Evolutionary conservation across 441 rosid species (phyloP), one percentile per base, ranked within the genome.

Genomic region (Bocquillonia castaneifolia): DNA sequence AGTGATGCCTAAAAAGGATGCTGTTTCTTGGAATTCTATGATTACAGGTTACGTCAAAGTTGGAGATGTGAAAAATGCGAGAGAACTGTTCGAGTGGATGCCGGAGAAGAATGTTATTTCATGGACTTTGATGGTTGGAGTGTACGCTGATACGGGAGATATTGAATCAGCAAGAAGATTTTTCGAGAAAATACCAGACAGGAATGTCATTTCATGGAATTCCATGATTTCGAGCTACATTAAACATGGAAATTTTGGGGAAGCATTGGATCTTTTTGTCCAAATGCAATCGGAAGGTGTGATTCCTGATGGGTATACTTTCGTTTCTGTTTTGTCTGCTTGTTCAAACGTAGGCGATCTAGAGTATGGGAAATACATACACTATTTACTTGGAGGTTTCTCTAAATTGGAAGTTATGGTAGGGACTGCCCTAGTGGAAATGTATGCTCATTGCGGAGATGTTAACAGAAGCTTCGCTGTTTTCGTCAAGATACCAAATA

Each of bases 11-110:
- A 80, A 79, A 67, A 86, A 92, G 59, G 86, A 81, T 48, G 78
- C 80, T 25, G 88, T 92, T 15, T 89, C 94, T 3, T 89, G 97
- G 92, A 85, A 88, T 18, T 64, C 72, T 10, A 71, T 79, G 66
- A 73, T 79, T 48, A 74, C 76, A 28, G 80, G 76, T 10, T 76
- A 64, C 29, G 59, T 65, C 20, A 36, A 63, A 58, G 55, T 31
- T 28, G 61, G 66, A 29, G 63, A 67, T 31, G 39, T 70, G 18
- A 70, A 71, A n/a, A 75, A 44, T 50, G 77, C 81, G 0, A 75
- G 72, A 34, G 67, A 54, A 40, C 32, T 78, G 62, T 75, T 78
- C 39, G 68, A 63, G 47, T 7, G 29, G 31, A 79, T 73, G 77
- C 75, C 77, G 1, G 79, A 75, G 25, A 79, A 69, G 73, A 79